phyloP scores from a whole-genome alignment of 345 rosid genomes.

The Lepidium didymum region DNA sequence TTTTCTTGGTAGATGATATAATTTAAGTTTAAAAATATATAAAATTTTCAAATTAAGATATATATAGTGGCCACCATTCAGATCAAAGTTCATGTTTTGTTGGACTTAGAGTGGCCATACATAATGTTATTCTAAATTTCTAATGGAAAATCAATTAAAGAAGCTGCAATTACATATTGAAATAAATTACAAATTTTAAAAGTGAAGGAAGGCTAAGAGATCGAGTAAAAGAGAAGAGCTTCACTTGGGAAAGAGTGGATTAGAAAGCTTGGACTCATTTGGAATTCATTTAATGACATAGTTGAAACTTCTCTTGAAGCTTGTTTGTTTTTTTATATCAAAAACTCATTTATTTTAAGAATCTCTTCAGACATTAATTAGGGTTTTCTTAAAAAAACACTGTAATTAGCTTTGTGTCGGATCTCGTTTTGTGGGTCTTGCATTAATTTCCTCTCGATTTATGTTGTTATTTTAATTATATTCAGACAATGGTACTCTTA shows the following conservation, averaged over 20 bases:
- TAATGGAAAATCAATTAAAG: not conserved
- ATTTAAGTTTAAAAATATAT: not conserved
- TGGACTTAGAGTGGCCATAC: not conserved
- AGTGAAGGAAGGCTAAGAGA: conserved; percentile 6
- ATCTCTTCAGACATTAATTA: conserved; percentile 31
- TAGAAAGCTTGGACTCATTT: conserved; percentile 60
- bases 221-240: conserved; percentile 22
- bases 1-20: conserved; percentile 19
- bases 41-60: not conserved
- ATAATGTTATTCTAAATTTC: not conserved
- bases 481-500: not conserved
- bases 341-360: conserved; percentile 19
- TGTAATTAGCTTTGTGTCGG: conserved; percentile 45
- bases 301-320: conserved; percentile 37
- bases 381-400: conserved; percentile 19
- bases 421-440: conserved; percentile 42
- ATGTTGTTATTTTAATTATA: conserved; percentile 27
- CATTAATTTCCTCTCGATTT: conserved; percentile 29
- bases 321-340: not conserved
- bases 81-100: not conserved
- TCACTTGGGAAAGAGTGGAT: conserved; percentile 36
- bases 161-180: not conserved
- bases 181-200: not conserved
- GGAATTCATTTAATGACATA: conserved; percentile 55
- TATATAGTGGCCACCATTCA: not conserved